A percentile compares a stretch with the other conserved stretches of the same genome.
phyloP scores from a whole-genome alignment of 75 land plant species.

The Larix kaempferi region DNA sequence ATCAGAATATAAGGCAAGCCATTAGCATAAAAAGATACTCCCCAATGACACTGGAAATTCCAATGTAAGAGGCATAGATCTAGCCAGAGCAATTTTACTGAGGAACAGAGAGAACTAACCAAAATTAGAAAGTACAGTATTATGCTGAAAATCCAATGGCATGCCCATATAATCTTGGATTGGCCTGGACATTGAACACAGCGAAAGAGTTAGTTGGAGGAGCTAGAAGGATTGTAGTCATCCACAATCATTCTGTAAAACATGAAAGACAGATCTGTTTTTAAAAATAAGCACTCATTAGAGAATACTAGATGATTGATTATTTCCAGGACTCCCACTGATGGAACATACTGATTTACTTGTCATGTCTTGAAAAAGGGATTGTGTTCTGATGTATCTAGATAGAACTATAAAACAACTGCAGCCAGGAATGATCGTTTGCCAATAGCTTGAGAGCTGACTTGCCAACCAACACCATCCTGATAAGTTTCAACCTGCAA shows the following conservation, averaged over 20 bases:
- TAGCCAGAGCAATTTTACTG: no score
- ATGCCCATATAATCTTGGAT: neutral
- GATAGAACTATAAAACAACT: conserved; percentile 19
- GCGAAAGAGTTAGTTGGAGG: neutral
- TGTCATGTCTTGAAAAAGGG: neutral
- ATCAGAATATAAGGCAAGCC: no score
- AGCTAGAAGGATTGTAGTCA: neutral
- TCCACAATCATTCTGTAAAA: conserved; percentile 2
- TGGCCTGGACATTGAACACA: neutral
- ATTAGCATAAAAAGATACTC: no score
- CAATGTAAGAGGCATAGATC: no score
- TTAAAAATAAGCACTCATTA: neutral
- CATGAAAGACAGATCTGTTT: neutral
- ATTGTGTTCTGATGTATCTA: neutral
- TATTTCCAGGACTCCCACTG: neutral
- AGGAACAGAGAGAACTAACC: no score
- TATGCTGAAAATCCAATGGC: neutral
- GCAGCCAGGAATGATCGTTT: conserved; percentile 48
- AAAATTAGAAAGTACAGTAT: no score
- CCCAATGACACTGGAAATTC: no score
- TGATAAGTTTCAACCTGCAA: conserved; percentile 49
- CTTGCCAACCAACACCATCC: conserved; percentile 48
- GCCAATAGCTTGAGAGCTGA: conserved; percentile 21
- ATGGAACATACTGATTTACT: neutral
- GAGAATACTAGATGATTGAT: neutral